phyloP scores from a whole-genome alignment of 495 filamentous ascomycete species.

The Achaetomiella virescens region DNA sequence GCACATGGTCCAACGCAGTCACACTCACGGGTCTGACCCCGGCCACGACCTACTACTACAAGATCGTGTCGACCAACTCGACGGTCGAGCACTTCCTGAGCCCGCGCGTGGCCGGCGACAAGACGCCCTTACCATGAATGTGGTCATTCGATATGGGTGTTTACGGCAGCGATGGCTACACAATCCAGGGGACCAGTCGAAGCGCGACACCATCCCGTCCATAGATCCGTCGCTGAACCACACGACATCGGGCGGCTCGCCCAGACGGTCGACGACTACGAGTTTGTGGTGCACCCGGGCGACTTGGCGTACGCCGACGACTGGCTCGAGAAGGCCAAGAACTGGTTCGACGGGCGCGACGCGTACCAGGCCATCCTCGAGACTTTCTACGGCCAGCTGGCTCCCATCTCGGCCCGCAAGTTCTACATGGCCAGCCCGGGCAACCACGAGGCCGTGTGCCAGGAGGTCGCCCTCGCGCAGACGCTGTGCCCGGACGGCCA shows the following conservation, averaged over 20 bases:
- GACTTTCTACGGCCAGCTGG: conserved; percentile 39
- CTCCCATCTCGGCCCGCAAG: conserved; percentile 39
- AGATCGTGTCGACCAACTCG: conserved; percentile 53
- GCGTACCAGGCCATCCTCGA: conserved; percentile 42
- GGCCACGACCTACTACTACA: conserved; percentile 43
- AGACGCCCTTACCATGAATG: conserved; percentile 37
- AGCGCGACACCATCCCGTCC: conserved; percentile 46
- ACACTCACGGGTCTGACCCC: conserved; percentile 29
- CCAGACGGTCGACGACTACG: conserved; percentile 50
- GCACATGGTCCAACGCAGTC: conserved; percentile 38
- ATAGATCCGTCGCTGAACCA: conserved; percentile 55
- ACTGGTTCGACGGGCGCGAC: conserved; percentile 36
- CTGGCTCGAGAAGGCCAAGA: conserved; percentile 37
- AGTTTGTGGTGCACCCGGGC: conserved; percentile 53
- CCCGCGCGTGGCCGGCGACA: conserved; percentile 43
- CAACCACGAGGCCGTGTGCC: conserved; percentile 41
- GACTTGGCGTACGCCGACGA: conserved; percentile 47
- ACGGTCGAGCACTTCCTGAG: conserved; percentile 50
- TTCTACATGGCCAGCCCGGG: conserved; percentile 42
- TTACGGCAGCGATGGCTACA: conserved; percentile 53
- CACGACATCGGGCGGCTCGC: conserved; percentile 55
- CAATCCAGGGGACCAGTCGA: conserved; percentile 42
- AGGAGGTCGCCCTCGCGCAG: conserved; percentile 37
- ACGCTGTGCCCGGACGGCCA: conserved; percentile 50
- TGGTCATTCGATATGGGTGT: conserved; percentile 43